These are phyloP conservation scores for Sporobolomyces phaffii DNA, from an alignment of 768 basidiomycete species.

Conservation along the genomic window DNA sequence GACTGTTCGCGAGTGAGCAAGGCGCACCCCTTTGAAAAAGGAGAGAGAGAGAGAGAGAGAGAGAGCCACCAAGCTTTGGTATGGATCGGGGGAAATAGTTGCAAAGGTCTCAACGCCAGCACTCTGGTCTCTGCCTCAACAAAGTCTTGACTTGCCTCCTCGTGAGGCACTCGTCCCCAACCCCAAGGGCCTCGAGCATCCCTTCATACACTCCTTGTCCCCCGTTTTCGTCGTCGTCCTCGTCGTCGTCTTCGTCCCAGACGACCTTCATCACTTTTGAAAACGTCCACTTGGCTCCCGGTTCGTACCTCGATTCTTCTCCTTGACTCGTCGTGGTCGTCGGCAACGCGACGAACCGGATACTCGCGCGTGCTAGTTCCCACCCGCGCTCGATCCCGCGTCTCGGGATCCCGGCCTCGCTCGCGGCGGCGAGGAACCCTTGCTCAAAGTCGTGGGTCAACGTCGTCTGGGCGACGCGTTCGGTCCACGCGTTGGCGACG, in stretches of 20 bases:
- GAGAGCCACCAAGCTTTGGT: too few species aligned
- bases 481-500: slow-evolving; percentile 59
- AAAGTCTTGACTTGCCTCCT: slow-evolving; percentile 54
- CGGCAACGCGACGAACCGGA: slow-evolving; percentile 63
- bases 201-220: slow-evolving; percentile 43
- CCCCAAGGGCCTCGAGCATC: slow-evolving; percentile 54
- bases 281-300: slow-evolving; percentile 46
- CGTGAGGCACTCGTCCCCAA: slow-evolving; percentile 56
- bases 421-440: slow-evolving; percentile 64
- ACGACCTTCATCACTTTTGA: slow-evolving; percentile 51
- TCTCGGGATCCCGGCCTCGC: slow-evolving; percentile 46
- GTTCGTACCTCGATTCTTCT: slow-evolving; percentile 11
- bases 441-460: slow-evolving; percentile 68
- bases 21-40: too few species aligned
- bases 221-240: slow-evolving; percentile 42
- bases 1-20: too few species aligned
- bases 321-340: slow-evolving; percentile 46
- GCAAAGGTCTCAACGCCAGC: slow-evolving; percentile 39
- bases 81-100: too few species aligned
- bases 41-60: background rate
- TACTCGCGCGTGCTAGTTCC: slow-evolving; percentile 62
- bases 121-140: slow-evolving; percentile 43
- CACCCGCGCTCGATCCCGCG: slow-evolving; percentile 65
- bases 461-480: slow-evolving; percentile 56
- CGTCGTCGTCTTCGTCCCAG: slow-evolving; percentile 51